Evolutionary conservation across 1,284 basidiomycete species (phyloP), one percentile per base, ranked within the genome.

Genomic region (Ceratobasidium sp.): DNA sequence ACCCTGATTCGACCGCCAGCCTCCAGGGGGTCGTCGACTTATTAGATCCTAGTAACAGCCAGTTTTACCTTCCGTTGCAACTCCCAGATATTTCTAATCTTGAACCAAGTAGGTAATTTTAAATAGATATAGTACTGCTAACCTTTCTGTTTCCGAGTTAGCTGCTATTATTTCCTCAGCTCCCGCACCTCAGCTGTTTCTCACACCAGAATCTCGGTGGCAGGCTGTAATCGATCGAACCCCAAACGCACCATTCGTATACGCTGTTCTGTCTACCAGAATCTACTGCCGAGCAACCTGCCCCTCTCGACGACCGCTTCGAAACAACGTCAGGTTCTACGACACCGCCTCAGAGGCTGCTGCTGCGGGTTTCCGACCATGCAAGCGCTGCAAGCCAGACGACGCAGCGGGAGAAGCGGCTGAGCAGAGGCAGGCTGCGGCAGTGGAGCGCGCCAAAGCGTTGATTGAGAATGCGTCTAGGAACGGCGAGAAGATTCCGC

Each of bases 221-320:
- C 54, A 61, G 58, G 69, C 69, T 13, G 56, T 73, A 23, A 37
- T 73, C 31, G 26, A 73, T 17, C 37, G 69, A 4, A 51, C 69
- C 6, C 56, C 54, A 37, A 31, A 39, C 23, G 35, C 39, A 11
- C 56, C 69, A 45, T 73, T 73, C 56, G 37, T 73, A 39, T 73
- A 73, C 42, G 54, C 37, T 15, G 56, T 73, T n/a, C 28, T 73
- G 11, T 73, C 69, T 11, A 73, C 69, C 58, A 73, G 51, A 37
- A 61, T 73, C 37, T 73, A 73, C 58, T 73, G 69, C 31, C 69
- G 69, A 26, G 23, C 69, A 2, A 73, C 69, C 23, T 73, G 69
- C 37, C 69, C 69, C 6, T 47, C 69, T 31, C 69, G 69, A 20
- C 69, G 69, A 15, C 69, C 69, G 1, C 39, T 58, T 17, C 69